Base-by-base conservation (phyloP, 108 stramenopile genomes). In the Nitzschia sp. region DNA sequence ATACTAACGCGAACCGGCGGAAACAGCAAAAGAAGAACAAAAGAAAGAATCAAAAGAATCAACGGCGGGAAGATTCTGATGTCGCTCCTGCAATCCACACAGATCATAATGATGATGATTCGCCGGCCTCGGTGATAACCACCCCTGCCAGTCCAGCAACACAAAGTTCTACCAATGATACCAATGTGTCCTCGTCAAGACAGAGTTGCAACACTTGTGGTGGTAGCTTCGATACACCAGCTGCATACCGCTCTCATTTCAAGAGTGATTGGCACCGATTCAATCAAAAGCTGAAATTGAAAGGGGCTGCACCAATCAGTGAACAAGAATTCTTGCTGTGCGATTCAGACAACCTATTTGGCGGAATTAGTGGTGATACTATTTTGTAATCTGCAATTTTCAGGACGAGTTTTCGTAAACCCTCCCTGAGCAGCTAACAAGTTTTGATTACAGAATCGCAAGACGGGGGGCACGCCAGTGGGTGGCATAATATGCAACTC, bases 251-350 rank as follows among this genome's bases (percentile, higher is more conserved):
- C 41, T 77, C 89, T 9, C 98, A 99, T 64, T 99, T 96, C 83
- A 83, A 89, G 30, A 82, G 84, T 46, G 96, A 97, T 72, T 96
- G 95, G 96, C 97, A 98, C 73, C 80, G 92, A 13, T 96, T 92
- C 82, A 99, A 99, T 75, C 84, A 96, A 47, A 97, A 97, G 64
- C 70, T 96, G n/a, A 97, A 96, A 62, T 65, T 96, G 90, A 80
- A 83, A 23, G 82, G 87, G 9, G 53, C 67, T 22, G 50, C 84
- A 1, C 80, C 90, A 13, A 81, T 97, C 2, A 78, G 75, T 26
- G 90, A 94, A 61, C 56, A 82, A 53, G 94, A 95, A 72, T 95
- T 94, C 62, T 28, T 69, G 35, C 59, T 93, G 16, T 89, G 85
- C 46, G 83, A 86, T 75, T 52, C 85, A 0, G 85, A 80, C 5